Base-by-base conservation (phyloP, 805 yeast species). In the Grigorovia jiainica region DNA sequence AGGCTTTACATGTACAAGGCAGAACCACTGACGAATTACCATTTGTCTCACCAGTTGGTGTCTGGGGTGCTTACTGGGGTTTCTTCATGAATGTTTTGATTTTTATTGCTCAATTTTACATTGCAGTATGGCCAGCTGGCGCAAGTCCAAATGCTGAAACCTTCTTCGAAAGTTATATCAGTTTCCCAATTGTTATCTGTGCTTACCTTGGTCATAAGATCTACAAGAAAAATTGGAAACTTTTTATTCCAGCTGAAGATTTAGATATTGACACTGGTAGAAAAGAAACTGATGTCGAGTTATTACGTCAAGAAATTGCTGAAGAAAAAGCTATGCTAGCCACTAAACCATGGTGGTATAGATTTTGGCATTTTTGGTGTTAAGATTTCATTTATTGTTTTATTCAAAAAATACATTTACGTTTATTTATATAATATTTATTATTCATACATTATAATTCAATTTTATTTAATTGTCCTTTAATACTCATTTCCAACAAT, bases 71-170 rank as follows among this genome's bases (percentile, higher is more conserved):
- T 1, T 59, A 57, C 46, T 73, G 73, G 57, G 94, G 92, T 42
- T 54, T 75, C 15, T 44, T 63, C 20, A 63, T 87, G 55, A 78
- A 78, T 58, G 31, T 72, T 27, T 60, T 81, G 42, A 78, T 85
- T 47, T 67, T 87, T 45, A 66, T 75, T 42, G 85, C 87, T 27
- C 89, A 83, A 64, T 83, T 86, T 70, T 85, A 90, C 86, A 70
- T 80, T 44, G 89, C 92, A 6, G 64, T 82, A 35, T 84, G 70
- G 71, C 95, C 95, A 42, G 55, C 76, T 36, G 76, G 77, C 9
- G 67, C 45, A 5, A 36, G 61, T 8, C 75, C 82, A 41, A 68
- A 64, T 55, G 83, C 85, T 7, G 52, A 61, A 32, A 63, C 52
- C 36, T 85, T 84, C 70, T 85, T 85, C 69, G 65, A 72, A 55